Percentiles rank a stretch among this genome's conserved stretches.
Evolutionary conservation across 176 grass and related monocot species (phyloP).

Genomic region (Ampelocalamus luodianensis): DNA sequence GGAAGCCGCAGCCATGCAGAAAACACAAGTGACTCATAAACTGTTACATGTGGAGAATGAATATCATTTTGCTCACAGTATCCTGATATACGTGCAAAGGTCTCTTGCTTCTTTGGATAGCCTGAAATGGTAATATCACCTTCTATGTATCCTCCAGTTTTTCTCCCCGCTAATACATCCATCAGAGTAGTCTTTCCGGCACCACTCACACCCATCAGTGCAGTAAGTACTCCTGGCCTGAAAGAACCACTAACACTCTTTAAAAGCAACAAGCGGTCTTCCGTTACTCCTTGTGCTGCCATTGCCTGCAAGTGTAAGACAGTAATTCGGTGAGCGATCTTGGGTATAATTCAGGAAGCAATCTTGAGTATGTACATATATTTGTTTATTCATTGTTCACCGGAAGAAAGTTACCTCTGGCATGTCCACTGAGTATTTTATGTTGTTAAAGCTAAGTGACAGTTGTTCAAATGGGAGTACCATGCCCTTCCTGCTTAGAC

Average conservation of each 20-base stretch:
- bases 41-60: conserved; percentile 87
- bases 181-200: conserved; percentile 93
- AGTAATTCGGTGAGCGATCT: conserved; percentile 32
- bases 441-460: conserved; percentile 68
- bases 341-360: background rate
- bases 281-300: conserved; percentile 73
- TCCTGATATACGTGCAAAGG: conserved; percentile 93
- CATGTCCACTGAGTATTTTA: conserved; percentile 91
- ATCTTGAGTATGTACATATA: background rate
- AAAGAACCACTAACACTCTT: conserved; percentile 88
- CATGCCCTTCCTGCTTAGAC: conserved; percentile 64
- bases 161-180: conserved; percentile 92
- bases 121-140: conserved; percentile 80
- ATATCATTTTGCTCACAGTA: conserved; percentile 98
- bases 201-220: conserved; percentile 91
- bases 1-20: conserved; percentile 89
- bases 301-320: conserved; percentile 61
- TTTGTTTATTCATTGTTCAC: conserved; percentile 17
- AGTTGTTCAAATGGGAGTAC: conserved; percentile 77
- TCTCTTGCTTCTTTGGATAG: conserved; percentile 93
- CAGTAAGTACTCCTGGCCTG: conserved; percentile 88
- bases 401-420: conserved; percentile 62
- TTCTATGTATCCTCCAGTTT: conserved; percentile 85
- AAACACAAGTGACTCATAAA: conserved; percentile 80
- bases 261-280: conserved; percentile 75